Evolutionary conservation across 805 yeast species (phyloP).

Genomic region (Saccharomycopsis lassenensis): DNA sequence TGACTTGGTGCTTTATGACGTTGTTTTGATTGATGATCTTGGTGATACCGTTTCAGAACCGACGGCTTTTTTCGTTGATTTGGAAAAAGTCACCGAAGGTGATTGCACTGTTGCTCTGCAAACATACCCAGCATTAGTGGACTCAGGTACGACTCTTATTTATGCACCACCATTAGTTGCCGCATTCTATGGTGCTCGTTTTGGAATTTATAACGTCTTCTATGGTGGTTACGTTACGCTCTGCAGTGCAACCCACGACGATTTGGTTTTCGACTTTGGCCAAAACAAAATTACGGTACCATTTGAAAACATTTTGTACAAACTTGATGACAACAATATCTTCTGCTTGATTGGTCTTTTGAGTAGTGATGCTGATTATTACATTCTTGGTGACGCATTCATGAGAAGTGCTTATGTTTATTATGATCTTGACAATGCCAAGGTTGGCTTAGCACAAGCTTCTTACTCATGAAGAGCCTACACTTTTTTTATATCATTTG

Average conservation of each 20-base stretch:
- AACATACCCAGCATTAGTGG: conserved; percentile 30
- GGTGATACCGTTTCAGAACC: conserved; percentile 28
- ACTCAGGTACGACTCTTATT: conserved; percentile 33
- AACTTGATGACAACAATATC: conserved; percentile 4
- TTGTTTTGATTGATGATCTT: conserved; percentile 22
- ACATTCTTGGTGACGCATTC: conserved; percentile 44
- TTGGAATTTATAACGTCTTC: conserved; percentile 25
- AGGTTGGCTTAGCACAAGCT: conserved; percentile 38
- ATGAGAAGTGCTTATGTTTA: conserved; percentile 42
- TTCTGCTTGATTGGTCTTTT: conserved; percentile 37
- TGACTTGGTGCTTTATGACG: conserved; percentile 25
- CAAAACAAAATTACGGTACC: conserved; percentile 5
- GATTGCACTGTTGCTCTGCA: conserved; percentile 18
- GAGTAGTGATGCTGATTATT: conserved; percentile 25
- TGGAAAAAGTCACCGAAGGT: conserved; percentile 8
- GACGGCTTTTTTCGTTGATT: conserved; percentile 21
- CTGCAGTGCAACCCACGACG: conserved; percentile 4
- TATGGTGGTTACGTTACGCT: conserved; percentile 12
- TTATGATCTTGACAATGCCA: conserved; percentile 37
- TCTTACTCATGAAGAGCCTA: conserved; percentile 23
- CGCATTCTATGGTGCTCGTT: conserved; percentile 20
- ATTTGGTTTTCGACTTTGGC: conserved; percentile 5
- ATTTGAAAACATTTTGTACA: conserved; percentile 21
- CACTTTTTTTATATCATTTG: conserved; percentile 39
- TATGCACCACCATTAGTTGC: conserved; percentile 32